Percentiles rank a stretch among this genome's conserved stretches.
phyloP scores from a whole-genome alignment of 2,329 filamentous ascomycete species.

The Phialophora expanda region DNA sequence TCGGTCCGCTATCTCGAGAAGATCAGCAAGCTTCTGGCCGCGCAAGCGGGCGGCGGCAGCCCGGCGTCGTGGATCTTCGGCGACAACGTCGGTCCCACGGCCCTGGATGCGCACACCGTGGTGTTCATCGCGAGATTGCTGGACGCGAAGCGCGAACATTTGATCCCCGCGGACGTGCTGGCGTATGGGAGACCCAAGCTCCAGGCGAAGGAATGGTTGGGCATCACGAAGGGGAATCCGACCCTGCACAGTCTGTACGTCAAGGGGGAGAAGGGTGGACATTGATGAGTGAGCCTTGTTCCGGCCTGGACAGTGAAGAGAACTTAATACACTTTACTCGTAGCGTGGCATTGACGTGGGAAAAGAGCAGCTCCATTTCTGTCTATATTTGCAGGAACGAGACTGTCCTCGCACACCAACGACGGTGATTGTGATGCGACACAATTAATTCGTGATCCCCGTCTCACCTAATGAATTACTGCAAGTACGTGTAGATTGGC shows the following conservation, averaged over 20 bases:
- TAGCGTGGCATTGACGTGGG: too few relatives aligned
- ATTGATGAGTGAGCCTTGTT: too few relatives aligned
- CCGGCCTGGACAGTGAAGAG: too few relatives aligned
- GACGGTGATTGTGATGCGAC: too few relatives aligned
- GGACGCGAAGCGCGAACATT: slow-evolving; percentile 12
- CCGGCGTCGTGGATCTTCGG: slow-evolving; percentile 22
- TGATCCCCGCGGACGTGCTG: slow-evolving; percentile 18
- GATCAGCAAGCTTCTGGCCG: slow-evolving; percentile 7
- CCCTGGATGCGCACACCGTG: slow-evolving; percentile 25
- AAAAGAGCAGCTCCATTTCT: too few relatives aligned
- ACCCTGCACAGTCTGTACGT: slow-evolving; percentile 22
- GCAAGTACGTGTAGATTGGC: too few relatives aligned
- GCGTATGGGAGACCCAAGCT: slow-evolving; percentile 12
- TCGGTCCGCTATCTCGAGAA: slow-evolving; percentile 12
- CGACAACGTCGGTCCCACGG: slow-evolving; percentile 19
- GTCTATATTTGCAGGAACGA: too few relatives aligned
- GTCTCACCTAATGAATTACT: too few relatives aligned
- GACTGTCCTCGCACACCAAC: too few relatives aligned
- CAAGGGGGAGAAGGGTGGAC: slow-evolving; percentile 3
- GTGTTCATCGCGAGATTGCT: slow-evolving; percentile 25
- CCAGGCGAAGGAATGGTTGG: slow-evolving; percentile 2
- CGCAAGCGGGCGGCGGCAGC: background rate
- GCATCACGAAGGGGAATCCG: slow-evolving; percentile 13
- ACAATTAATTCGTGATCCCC: too few relatives aligned
- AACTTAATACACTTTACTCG: too few relatives aligned